These are phyloP conservation scores for Protomyces macrosporus DNA, from an alignment of 1,139 yeast species.

Conservation along the genomic window DNA sequence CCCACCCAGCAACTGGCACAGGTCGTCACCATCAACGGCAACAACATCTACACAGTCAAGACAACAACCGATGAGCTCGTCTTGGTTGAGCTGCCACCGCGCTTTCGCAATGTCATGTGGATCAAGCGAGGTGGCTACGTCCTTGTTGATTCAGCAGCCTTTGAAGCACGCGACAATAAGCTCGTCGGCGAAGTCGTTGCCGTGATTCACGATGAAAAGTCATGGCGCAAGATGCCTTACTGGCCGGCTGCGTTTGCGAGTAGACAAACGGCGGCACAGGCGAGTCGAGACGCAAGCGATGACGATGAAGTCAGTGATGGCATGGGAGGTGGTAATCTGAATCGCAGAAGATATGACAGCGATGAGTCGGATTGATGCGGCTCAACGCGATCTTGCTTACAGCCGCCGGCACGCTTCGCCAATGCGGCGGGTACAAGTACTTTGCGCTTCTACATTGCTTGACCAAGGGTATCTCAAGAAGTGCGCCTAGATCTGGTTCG, in stretches of 20 bases:
- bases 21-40: conserved; percentile 18
- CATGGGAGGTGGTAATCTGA: conserved; percentile 4
- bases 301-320: conserved; percentile 1
- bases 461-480: too few relatives aligned
- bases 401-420: too few relatives aligned
- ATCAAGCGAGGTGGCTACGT: conserved; percentile 42
- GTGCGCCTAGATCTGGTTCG: too few relatives aligned
- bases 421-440: too few relatives aligned
- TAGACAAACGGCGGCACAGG: not conserved
- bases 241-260: conserved; percentile 33
- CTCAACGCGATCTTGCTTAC: not conserved
- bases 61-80: not conserved
- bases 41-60: conserved; percentile 22
- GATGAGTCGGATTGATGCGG: not conserved
- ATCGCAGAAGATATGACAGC: conserved; percentile 16
- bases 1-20: conserved; percentile 2
- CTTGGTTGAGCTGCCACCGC: conserved; percentile 39
- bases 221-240: conserved; percentile 40
- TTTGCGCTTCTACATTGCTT: too few relatives aligned
- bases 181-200: conserved; percentile 40
- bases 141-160: conserved; percentile 35
- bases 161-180: conserved; percentile 32
- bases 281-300: not conserved
- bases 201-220: conserved; percentile 38
- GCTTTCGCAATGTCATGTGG: conserved; percentile 40